Evolutionary conservation across 768 basidiomycete species (phyloP).

Genomic region (Cyclocybe cylindracea): DNA sequence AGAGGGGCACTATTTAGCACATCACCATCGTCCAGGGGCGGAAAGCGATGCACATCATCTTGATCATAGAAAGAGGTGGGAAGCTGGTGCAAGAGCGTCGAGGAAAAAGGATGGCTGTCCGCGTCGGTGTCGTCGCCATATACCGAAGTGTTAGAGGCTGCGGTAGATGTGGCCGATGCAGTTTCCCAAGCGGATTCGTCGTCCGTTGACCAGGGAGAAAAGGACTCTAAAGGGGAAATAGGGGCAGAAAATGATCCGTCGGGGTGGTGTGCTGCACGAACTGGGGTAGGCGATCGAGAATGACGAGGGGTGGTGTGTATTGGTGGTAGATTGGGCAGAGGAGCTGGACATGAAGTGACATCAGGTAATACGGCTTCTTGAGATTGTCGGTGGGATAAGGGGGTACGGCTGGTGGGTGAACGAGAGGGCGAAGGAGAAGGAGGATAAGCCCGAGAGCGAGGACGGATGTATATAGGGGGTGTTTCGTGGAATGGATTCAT

Average conservation of each 20-base stretch:
- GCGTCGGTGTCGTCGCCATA: slow-evolving; percentile 17
- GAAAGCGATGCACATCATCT: slow-evolving; percentile 1
- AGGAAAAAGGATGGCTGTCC: slow-evolving; percentile 12
- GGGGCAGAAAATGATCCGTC: slow-evolving; percentile 22
- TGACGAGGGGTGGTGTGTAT: slow-evolving; percentile 25
- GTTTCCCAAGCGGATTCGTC: slow-evolving; percentile 80
- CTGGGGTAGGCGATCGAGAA: slow-evolving; percentile 42
- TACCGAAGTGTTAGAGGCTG: slow-evolving; percentile 56
- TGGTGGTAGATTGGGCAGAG: slow-evolving; percentile 14
- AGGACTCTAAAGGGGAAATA: slow-evolving; percentile 34
- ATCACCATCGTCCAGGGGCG: slow-evolving; percentile 15
- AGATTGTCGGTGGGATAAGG: slow-evolving; percentile 15
- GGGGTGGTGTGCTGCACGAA: slow-evolving; percentile 28
- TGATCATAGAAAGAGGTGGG: slow-evolving; percentile 1
- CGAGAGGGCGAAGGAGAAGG: slow-evolving; percentile 56
- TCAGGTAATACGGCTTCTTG: slow-evolving; percentile 12
- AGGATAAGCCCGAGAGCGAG: slow-evolving; percentile 48
- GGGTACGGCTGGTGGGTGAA: slow-evolving; percentile 19
- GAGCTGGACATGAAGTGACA: slow-evolving; percentile 14
- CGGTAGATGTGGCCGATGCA: slow-evolving; percentile 61
- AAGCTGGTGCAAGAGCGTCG: slow-evolving; percentile 12
- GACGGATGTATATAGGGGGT: slow-evolving; percentile 41
- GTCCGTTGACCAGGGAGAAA: slow-evolving; percentile 74
- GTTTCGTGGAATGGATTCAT: slow-evolving; percentile 31
- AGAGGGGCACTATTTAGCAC: slow-evolving; percentile 18